Evolutionary conservation across 345 rosid species (phyloP).

Genomic region (Brassica carinata): DNA sequence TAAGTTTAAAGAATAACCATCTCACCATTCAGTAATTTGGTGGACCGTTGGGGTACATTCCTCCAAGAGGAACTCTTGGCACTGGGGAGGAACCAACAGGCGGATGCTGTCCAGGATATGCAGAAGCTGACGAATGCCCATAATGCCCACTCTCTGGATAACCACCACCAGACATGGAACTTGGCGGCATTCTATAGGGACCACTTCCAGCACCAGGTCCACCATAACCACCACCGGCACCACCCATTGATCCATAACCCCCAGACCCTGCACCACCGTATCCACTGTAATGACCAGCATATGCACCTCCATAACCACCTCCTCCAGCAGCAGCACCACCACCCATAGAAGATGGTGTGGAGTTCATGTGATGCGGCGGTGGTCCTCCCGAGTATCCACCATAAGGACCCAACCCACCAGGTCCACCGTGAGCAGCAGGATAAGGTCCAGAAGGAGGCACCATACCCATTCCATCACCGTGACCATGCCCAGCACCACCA

Average conservation of each 20-base stretch:
- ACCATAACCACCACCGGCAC: slow-evolving; percentile 42
- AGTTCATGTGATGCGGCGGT: slow-evolving; percentile 53
- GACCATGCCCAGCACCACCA: slow-evolving; percentile 42
- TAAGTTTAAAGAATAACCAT: slow-evolving; percentile 31
- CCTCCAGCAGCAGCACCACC: slow-evolving; percentile 28
- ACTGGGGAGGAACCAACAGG: slow-evolving; percentile 62
- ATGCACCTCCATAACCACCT: slow-evolving; percentile 50
- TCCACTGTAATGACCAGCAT: slow-evolving; percentile 58
- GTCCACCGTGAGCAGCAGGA: not conserved
- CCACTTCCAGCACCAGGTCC: slow-evolving; percentile 45
- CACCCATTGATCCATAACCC: slow-evolving; percentile 43
- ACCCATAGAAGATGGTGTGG: slow-evolving; percentile 48
- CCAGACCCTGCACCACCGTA: slow-evolving; percentile 63
- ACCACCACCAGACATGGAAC: slow-evolving; percentile 59
- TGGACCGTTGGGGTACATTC: slow-evolving; percentile 66
- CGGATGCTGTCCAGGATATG: slow-evolving; percentile 54
- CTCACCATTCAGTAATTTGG: slow-evolving; percentile 60
- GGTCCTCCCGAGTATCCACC: slow-evolving; percentile 52
- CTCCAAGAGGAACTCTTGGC: slow-evolving; percentile 68
- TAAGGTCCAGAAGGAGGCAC: slow-evolving; percentile 45
- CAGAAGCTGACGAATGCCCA: slow-evolving; percentile 49
- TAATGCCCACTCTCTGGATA: slow-evolving; percentile 63
- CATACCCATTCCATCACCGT: slow-evolving; percentile 61
- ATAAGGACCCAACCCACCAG: slow-evolving; percentile 44
- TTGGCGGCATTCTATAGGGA: slow-evolving; percentile 56